These are phyloP conservation scores for Aquilaria malaccensis DNA, from an alignment of 345 rosid genomes.

Conservation along the genomic window DNA sequence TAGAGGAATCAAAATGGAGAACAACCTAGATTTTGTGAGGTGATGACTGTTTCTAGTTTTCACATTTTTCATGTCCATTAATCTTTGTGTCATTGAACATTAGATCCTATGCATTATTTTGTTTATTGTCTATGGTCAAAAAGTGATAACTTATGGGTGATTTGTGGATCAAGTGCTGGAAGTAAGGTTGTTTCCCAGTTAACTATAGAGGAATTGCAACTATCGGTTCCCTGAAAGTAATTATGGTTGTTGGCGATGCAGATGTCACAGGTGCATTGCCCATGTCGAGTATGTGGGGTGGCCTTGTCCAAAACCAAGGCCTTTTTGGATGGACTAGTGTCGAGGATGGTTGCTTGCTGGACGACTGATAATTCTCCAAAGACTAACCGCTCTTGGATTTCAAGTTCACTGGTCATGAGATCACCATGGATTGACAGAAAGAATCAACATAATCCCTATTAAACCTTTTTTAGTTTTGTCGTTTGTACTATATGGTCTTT, in stretches of 20 bases:
- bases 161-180: constrained; percentile 79
- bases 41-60: too few relatives aligned
- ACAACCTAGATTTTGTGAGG: too few relatives aligned
- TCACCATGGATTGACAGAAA: constrained; percentile 35
- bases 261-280: constrained; percentile 69
- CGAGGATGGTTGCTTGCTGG: constrained; percentile 97
- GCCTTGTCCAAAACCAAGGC: constrained; percentile 32
- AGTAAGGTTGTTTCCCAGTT: constrained; percentile 74
- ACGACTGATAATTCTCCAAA: constrained; percentile 41
- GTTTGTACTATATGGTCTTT: too few relatives aligned
- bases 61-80: too few relatives aligned
- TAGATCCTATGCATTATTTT: constrained; percentile 51
- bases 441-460: constrained; percentile 59
- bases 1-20: too few relatives aligned
- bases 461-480: background rate
- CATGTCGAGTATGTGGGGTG: constrained; percentile 34
- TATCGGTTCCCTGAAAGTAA: constrained; percentile 61
- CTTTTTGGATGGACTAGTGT: constrained; percentile 93
- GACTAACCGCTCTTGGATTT: constrained; percentile 60
- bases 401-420: constrained; percentile 45
- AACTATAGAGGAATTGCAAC: constrained; percentile 28
- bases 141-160: constrained; percentile 73
- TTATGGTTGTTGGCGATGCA: constrained; percentile 77
- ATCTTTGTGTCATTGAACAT: too few relatives aligned
- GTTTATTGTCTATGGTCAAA: constrained; percentile 71